These are phyloP conservation scores for Lactarius indigo DNA, from an alignment of 768 basidiomycete genomes.

Conservation along the genomic window DNA sequence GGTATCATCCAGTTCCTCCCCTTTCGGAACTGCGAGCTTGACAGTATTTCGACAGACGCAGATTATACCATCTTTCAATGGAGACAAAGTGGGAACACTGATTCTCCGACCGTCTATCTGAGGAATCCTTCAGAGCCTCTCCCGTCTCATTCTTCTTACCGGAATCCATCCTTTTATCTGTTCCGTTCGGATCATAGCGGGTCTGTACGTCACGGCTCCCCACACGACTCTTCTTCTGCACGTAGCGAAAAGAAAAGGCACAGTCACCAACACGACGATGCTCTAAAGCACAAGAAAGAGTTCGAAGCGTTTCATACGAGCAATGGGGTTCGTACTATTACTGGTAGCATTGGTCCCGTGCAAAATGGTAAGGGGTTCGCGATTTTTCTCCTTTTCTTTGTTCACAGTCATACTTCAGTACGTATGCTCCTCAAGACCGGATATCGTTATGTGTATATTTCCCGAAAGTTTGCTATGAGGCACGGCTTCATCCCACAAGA, in stretches of 20 bases:
- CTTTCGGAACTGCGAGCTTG: conserved; percentile 8
- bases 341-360: conserved; percentile 89
- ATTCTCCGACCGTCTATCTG: conserved; percentile 56
- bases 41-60: conserved; percentile 47
- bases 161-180: conserved; percentile 68
- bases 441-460: conserved; percentile 93
- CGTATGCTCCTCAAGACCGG: conserved; percentile 93
- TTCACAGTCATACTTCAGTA: conserved; percentile 42
- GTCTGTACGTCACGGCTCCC: conserved; percentile 24
- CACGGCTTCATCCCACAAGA: conserved; percentile 87
- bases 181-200: conserved; percentile 41
- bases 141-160: conserved; percentile 58
- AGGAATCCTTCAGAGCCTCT: conserved; percentile 58
- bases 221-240: conserved; percentile 31
- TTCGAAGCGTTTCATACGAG: conserved; percentile 85
- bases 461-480: conserved; percentile 84
- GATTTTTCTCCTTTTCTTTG: background rate
- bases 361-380: conserved; percentile 57
- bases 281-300: conserved; percentile 65
- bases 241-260: conserved; percentile 30
- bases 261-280: conserved; percentile 39
- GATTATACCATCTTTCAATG: conserved; percentile 87
- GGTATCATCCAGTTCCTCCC: conserved; percentile 40
- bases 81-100: conserved; percentile 46
- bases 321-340: conserved; percentile 91